Evolutionary conservation across 2,329 filamentous ascomycete genomes (phyloP).

Genomic region (Botrytis elliptica): DNA sequence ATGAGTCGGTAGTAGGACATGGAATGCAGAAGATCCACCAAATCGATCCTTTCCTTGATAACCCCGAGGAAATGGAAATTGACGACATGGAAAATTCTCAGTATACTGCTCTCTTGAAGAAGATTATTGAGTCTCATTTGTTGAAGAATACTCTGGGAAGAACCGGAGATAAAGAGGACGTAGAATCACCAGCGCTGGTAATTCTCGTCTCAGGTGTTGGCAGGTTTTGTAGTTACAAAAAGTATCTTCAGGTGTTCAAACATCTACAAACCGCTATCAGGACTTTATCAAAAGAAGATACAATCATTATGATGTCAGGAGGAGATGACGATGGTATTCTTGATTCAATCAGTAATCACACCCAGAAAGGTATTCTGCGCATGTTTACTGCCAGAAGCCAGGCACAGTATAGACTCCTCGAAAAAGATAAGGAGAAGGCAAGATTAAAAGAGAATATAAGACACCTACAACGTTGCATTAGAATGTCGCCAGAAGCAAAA

Average conservation of each 20-base stretch:
- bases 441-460: not conserved
- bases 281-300: not conserved
- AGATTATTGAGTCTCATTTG: not conserved
- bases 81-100: not conserved
- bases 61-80: not conserved
- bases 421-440: not conserved
- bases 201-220: not conserved
- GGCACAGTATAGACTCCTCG: not conserved
- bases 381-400: not conserved
- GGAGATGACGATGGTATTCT: not conserved
- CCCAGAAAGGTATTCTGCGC: not conserved
- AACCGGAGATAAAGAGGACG: not conserved
- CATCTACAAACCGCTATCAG: not conserved
- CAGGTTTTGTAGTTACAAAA: not conserved
- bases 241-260: not conserved
- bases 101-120: not conserved
- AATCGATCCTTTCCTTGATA: not conserved
- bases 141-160: not conserved
- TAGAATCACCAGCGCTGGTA: not conserved
- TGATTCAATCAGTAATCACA: not conserved
- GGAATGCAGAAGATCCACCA: not conserved
- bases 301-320: not conserved
- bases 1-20: not conserved
- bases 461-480: not conserved
- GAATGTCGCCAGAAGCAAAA: not conserved